Base-by-base conservation (phyloP, 192 early-diverging fungal species). In the Oehlia diaphana region DNA sequence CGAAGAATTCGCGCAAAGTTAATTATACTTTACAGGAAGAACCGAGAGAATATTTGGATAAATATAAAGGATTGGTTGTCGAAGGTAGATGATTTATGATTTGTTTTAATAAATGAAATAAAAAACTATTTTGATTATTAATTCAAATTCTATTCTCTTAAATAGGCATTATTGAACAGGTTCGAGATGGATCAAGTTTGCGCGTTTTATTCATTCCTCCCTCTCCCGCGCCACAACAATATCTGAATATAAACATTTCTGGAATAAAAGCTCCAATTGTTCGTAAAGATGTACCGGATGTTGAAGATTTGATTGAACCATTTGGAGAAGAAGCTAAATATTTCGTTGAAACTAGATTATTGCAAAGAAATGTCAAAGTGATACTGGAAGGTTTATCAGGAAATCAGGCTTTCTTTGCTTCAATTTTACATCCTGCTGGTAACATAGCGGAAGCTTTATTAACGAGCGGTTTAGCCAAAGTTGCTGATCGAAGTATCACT, bases 251-350 rank as follows among this genome's bases (percentile, higher is more conserved):
- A 37, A 87, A 89, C 47, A 80, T 95, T 39, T 93, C 96, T 6
- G 97, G 97, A 10, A 89, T 99, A 78, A 94, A 94, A 82, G 93
- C 93, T 8, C 96, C 96, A 9, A 84, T 90, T 26, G 91, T 93
- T 78, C 90, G 96, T 35, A 93, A 93, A n/a, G 87, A 87, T 70
- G 82, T 93, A 12, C 90, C 95, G 23, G 93, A 90, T 69, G 83
- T 90, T 42, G 87, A 88, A 6, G 92, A 94, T 79, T 66, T 92
- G 16, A 87, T 93, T 44, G 97, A 98, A 85, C 96, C 96, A 23
- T 97, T 92, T 80, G 92, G 93, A 73, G 97, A 97, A 80, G 95
- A 98, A 83, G 95, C 97, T 13, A 95, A 94, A 82, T 95, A 86
- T 84, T 97, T 97, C 87, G 93, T 95, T 35, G 98, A 99, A 81